Evolutionary conservation across 305 asterid genomes (phyloP), one percentile per base, ranked within the genome.

Genomic region (Fraxinus floribunda): DNA sequence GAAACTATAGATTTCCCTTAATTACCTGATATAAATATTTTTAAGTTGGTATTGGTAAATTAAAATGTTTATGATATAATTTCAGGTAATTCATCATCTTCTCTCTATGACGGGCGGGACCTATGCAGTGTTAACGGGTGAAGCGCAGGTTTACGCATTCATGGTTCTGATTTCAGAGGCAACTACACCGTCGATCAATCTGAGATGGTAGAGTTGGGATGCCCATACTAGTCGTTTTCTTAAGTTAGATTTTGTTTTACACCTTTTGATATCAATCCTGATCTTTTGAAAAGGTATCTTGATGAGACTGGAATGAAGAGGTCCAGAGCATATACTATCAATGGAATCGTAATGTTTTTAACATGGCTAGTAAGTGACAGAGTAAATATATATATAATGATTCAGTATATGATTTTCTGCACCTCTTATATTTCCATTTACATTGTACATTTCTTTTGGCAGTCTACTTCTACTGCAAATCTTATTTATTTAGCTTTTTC

Each of bases 21-120:
- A 77, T 44, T 70, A 75, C 34, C 76, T 52, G 10, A 32, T 41
- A 46, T 5, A 2, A 76, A 79, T 62, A 72, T 57, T 73, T 55
- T 30, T 60, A 32, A 81, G 55, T 20, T 68, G 57, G 49, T 44
- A 49, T n/a, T 13, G 1, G 29, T 18, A 72, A 66, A 57, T 46
- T 32, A 39, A 81, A 62, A 66, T 76, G 44, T 78, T 64, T 39
- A 11, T 75, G 39, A 80, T 16, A 35, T 78, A 16, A 22, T 85
- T 83, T 62, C 87, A 95, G 98, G 90, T 95, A 79, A 66, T 90
- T 84, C 98, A 95, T 88, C 98, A 95, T 86, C 86, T 93, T 83
- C 93, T 95, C 75, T 92, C 98, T 13, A 80, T 91, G 88, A 77
- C 82, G 34, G 91, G 92, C 3, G 87, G 84, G 70, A 66, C 86